Base-by-base conservation (phyloP, 2,329 filamentous ascomycete species). In the Tolypocladium capitatum region DNA sequence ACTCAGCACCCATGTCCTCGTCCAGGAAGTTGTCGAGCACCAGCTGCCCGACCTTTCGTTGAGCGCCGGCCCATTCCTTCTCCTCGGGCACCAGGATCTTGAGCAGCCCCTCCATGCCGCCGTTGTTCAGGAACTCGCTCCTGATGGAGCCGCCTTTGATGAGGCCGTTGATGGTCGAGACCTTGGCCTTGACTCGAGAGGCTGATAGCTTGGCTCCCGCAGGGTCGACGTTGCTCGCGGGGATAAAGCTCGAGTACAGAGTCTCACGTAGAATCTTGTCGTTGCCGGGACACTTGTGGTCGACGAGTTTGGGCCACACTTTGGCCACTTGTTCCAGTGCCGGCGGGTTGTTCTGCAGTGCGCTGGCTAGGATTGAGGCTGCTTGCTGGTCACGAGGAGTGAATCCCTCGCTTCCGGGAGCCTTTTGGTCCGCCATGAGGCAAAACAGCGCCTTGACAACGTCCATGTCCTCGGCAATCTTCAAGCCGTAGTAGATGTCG, bases 401-500 rank as follows among this genome's bases (percentile, higher is more conserved):
- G n/a, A 51, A 45, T 1, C 52, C 58, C 4, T 58, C 56, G 30
- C 53, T 46, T 2, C 51, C 34, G 48, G 61, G 33, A 49, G 56
- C 48, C 54, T 61, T 48, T 36, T 49, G 41, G 54, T 63, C 50
- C 27, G 60, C 56, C 62, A 80, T 72, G 34, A 81, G 65, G 57
- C 78, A 81, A 50, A 83, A 64, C 2, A 84, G 69, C n/a, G 70
- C 63, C 52, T 69, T 70, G 46, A 81, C 54, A 2, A 73, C 73
- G 2, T 72, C 70, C 3, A 66, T 57, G 53, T 81, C 74, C 58
- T 79, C 74, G 21, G 73, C 69, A 49, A 84, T 72, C 59, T 81
- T 76, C 18, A 80, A 66, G 10, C 81, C 81, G 60, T 83, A 85
- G 66, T 83, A 84, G 52, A 84, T 78, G 61, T 84, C 81, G 60